phyloP scores from a whole-genome alignment of 2,329 filamentous ascomycete genomes.

The Alternaria sp. region DNA sequence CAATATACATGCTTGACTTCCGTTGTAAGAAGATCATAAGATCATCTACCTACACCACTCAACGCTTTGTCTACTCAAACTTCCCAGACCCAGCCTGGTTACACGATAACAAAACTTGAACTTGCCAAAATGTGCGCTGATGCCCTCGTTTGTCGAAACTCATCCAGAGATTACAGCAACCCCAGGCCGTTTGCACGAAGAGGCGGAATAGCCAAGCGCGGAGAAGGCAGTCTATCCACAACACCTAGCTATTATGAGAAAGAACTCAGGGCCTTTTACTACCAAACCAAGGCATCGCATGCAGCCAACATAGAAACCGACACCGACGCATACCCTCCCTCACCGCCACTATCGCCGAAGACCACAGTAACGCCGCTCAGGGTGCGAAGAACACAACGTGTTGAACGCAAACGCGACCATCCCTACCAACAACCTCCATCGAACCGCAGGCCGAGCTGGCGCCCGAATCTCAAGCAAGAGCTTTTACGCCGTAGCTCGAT shows the following conservation, averaged over 20 bases:
- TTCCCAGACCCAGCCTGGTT: background rate
- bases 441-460: constrained; percentile 32
- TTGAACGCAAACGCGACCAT: constrained; percentile 18
- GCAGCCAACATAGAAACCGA: constrained; percentile 24
- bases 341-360: constrained; percentile 27
- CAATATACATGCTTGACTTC: background rate
- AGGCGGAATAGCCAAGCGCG: constrained; percentile 39
- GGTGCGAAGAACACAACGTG: constrained; percentile 6
- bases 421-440: constrained; percentile 18
- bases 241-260: constrained; percentile 13
- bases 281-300: constrained; percentile 27
- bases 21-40: background rate
- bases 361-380: constrained; percentile 9
- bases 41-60: background rate
- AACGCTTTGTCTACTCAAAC: background rate
- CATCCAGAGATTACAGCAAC: constrained; percentile 29
- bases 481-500: constrained; percentile 16
- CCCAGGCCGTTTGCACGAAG: constrained; percentile 35
- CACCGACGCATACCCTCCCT: constrained; percentile 11
- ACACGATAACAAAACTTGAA: background rate
- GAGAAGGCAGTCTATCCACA: constrained; percentile 23
- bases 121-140: background rate
- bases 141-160: constrained; percentile 7
- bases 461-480: constrained; percentile 37
- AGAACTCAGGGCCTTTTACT: constrained; percentile 24